These are phyloP conservation scores for Backusella sp. DNA, from an alignment of 192 early-diverging fungal genomes.

Conservation along the genomic window DNA sequence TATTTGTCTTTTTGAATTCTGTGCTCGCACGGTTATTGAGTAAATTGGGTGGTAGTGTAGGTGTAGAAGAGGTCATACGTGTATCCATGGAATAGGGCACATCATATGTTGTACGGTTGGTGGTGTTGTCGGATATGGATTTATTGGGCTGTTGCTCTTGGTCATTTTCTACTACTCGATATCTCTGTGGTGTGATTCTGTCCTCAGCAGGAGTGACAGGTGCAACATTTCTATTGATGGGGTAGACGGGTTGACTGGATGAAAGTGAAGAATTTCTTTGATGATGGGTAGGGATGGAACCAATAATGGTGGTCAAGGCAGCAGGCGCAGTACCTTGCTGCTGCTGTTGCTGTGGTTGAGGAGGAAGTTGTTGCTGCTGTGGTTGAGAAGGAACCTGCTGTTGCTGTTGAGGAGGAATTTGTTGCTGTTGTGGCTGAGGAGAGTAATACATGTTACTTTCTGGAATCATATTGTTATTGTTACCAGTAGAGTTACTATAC, in stretches of 20 bases:
- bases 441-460: neutral
- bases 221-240: neutral
- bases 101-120: neutral
- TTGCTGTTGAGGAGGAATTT: neutral
- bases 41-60: neutral
- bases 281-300: neutral
- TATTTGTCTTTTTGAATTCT: neutral
- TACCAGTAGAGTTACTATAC: neutral
- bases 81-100: neutral
- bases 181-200: neutral
- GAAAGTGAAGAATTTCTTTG: slow-evolving; percentile 4
- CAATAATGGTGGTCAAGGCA: slow-evolving; percentile 2
- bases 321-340: neutral
- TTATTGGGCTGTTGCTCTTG: slow-evolving; percentile 12
- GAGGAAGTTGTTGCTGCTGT: neutral
- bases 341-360: neutral
- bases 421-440: neutral
- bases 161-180: neutral
- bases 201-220: neutral
- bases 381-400: neutral
- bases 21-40: neutral
- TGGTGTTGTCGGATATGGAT: slow-evolving; percentile 1
- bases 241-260: neutral
- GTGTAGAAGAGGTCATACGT: neutral
- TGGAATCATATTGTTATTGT: neutral